These are phyloP conservation scores for Xanthoconium stramineum DNA, from an alignment of 768 basidiomycete genomes.

Conservation along the genomic window DNA sequence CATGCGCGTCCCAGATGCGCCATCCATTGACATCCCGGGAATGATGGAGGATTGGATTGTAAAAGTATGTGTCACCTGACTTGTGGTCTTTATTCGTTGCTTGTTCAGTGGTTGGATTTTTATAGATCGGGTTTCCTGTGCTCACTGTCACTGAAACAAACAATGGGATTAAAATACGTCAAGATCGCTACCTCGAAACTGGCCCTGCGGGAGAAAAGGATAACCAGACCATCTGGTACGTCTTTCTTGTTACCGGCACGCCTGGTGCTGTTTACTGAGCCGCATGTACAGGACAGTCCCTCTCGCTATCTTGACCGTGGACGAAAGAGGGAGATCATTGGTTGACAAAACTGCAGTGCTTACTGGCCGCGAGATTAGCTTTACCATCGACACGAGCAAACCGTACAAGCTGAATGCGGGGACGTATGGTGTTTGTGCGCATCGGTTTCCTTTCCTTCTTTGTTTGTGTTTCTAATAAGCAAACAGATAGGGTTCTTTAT, in stretches of 20 bases:
- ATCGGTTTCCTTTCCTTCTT: slow-evolving; percentile 10
- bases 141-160: slow-evolving; percentile 77
- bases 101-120: not conserved
- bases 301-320: slow-evolving; percentile 64
- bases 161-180: slow-evolving; percentile 72
- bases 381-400: slow-evolving; percentile 70
- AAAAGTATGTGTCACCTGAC: slow-evolving; percentile 44
- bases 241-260: not conserved
- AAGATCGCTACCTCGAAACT: slow-evolving; percentile 90
- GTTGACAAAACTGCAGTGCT: slow-evolving; percentile 67
- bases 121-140: slow-evolving; percentile 80
- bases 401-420: slow-evolving; percentile 90
- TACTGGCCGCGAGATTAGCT: slow-evolving; percentile 59
- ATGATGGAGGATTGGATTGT: slow-evolving; percentile 93
- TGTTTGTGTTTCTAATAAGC: not conserved
- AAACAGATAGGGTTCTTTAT: slow-evolving; percentile 80
- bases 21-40: slow-evolving; percentile 58
- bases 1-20: slow-evolving; percentile 41
- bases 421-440: slow-evolving; percentile 84
- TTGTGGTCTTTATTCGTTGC: not conserved
- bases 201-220: slow-evolving; percentile 77
- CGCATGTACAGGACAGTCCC: slow-evolving; percentile 66
- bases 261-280: not conserved
- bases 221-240: slow-evolving; percentile 83
- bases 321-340: slow-evolving; percentile 50